Evolutionary conservation across 208 protist species (phyloP).

Genomic region (Tritrichomonas foetus): DNA sequence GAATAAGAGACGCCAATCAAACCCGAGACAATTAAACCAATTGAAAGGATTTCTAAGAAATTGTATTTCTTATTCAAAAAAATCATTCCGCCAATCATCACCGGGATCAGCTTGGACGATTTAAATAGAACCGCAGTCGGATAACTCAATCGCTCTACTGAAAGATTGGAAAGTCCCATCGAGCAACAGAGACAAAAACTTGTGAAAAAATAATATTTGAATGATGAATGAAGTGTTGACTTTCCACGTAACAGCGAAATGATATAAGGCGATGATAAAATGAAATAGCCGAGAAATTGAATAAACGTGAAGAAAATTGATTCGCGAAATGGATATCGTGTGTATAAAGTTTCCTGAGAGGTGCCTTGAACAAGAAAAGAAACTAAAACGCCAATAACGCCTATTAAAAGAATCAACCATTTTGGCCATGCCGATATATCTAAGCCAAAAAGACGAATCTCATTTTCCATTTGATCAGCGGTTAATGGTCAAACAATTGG

Average conservation of each 20-base stretch:
- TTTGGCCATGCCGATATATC: neutral
- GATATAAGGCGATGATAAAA: neutral
- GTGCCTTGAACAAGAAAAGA: constrained; percentile 37
- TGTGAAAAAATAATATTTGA: neutral
- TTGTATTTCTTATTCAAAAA: neutral
- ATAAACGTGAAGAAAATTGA: neutral
- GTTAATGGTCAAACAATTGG: too few relatives aligned
- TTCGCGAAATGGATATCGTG: neutral
- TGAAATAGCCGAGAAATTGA: neutral
- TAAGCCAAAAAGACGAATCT: neutral
- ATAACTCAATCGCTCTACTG: neutral
- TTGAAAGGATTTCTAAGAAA: neutral
- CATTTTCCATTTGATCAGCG: neutral
- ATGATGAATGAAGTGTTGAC: neutral
- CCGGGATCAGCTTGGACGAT: neutral
- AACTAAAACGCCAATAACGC: neutral
- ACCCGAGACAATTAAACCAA: neutral
- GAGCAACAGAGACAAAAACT: neutral
- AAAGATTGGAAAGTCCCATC: neutral
- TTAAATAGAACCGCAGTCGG: neutral
- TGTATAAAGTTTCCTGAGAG: neutral
- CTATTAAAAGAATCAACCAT: neutral
- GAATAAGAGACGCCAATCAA: neutral
- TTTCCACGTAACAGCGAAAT: neutral
- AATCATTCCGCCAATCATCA: constrained; percentile 3